Conservation (phyloP, 2,329 filamentous ascomycete species). For the Fusarium guadeloupense region DNA sequence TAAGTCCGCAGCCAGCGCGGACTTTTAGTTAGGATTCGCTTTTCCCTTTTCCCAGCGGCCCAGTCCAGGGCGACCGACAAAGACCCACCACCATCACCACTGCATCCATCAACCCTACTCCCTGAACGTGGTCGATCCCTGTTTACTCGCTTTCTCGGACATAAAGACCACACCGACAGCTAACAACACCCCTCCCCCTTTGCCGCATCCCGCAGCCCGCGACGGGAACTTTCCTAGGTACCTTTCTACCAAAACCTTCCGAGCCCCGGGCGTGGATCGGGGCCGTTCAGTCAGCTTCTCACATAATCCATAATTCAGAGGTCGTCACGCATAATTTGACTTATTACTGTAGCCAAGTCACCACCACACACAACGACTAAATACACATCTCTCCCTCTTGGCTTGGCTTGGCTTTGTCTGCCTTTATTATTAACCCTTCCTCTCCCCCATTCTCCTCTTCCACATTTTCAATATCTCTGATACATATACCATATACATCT, state of each 20-base stretch:
- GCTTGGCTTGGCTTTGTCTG: conserved; percentile 17
- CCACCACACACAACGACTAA: conserved; percentile 26
- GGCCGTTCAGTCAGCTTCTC: conserved; percentile 40
- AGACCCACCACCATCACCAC: conserved; percentile 35
- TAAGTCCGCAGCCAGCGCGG: conserved; percentile 37
- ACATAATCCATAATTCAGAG: conserved; percentile 41
- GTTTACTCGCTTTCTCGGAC: conserved; percentile 50
- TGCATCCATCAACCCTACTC: conserved; percentile 20
- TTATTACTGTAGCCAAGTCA: conserved; percentile 10
- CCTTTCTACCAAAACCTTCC: conserved; percentile 38
- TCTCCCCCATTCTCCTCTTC: conserved; percentile 13
- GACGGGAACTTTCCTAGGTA: conserved; percentile 33
- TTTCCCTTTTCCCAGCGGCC: too few relatives aligned
- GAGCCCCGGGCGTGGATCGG: conserved; percentile 26
- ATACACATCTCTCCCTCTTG: conserved; percentile 7
- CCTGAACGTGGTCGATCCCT: conserved; percentile 30
- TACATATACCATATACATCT: conserved; percentile 30
- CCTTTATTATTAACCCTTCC: conserved; percentile 43
- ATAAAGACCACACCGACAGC: conserved; percentile 52
- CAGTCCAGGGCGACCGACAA: conserved; percentile 31
- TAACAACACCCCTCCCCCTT: conserved; percentile 35
- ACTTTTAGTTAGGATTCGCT: conserved; percentile 37
- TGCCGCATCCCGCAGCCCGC: conserved; percentile 5
- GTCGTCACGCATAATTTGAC: conserved; percentile 32
- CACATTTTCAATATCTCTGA: conserved; percentile 25